Percentiles rank a stretch among this genome's conserved stretches.
phyloP scores from a whole-genome alignment of 257 asterid species.

The Henckelia pumila region DNA sequence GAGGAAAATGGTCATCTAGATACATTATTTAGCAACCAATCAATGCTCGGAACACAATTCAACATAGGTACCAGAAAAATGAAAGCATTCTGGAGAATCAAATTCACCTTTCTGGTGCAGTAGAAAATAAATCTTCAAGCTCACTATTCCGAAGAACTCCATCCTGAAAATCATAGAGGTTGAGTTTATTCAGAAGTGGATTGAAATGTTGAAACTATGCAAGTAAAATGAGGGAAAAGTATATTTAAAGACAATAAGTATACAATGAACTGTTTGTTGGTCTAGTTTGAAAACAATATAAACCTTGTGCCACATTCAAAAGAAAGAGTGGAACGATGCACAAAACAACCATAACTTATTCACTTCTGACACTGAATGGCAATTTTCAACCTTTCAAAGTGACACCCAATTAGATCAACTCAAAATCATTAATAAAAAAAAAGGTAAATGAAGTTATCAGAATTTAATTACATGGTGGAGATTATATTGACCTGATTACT shows the following conservation, averaged over 20 bases:
- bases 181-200: constrained; percentile 15
- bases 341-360: too few species aligned
- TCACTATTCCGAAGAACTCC: constrained; percentile 74
- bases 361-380: too few species aligned
- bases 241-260: not conserved
- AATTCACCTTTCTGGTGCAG: constrained; percentile 92
- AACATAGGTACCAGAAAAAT: constrained; percentile 5
- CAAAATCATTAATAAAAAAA: too few species aligned
- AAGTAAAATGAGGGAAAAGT: not conserved
- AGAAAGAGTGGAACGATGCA: too few species aligned
- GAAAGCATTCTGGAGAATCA: constrained; percentile 10
- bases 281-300: constrained; percentile 17
- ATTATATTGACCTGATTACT: not conserved
- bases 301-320: not conserved
- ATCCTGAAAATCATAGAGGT: constrained; percentile 61
- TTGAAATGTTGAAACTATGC: constrained; percentile 7
- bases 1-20: constrained; percentile 8
- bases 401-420: too few species aligned
- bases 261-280: constrained; percentile 1
- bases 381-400: too few species aligned
- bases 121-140: constrained; percentile 90
- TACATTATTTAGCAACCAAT: not conserved
- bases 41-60: not conserved
- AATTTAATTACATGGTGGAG: constrained; percentile 2
- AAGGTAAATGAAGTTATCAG: not conserved